Base-by-base conservation (phyloP, 306 rosid species). In the Vigna nakashimae region DNA sequence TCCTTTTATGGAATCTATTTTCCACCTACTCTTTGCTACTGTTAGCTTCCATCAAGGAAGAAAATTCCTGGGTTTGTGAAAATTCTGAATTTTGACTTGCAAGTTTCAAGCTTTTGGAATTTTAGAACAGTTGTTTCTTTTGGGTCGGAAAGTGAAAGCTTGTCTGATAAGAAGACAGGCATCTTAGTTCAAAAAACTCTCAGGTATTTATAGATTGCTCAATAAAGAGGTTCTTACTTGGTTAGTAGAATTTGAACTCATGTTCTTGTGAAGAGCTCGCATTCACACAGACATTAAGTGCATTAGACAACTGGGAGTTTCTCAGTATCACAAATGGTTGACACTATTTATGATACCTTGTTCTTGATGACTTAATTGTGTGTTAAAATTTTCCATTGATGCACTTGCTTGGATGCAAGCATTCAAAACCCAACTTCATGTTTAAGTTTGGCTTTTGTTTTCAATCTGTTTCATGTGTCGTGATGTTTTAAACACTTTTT, bases 1-100 rank as follows among this genome's bases (percentile, higher is more conserved):
- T 55, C 81, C 55, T 71, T 63, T 64, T 62, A 53, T 65, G 71
- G 79, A 59, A 82, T 43, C 18, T 52, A 5, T 83, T 63, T 71
- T 4, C 4, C 40, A 18, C 10, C 51, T 48, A 20, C 26, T 46
- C 20, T 42, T 5, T 12, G 18, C 43, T 18, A 5, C 69, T 55
- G 13, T 28, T 28, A 69, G 15, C 42, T 22, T 13, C 57, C 50
- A 2, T 32, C 32, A 58, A 20, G 14, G n/a, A 30, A 55, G 32
- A 55, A 2, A 50, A 10, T 76, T 75, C 13, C 64, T 26, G 71
- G 82, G 73, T 56, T 70, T 20, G 26, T 69, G 36, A 68, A 60
- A 65, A 42, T 52, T 56, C 59, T 85, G 49, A 63, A 55, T 53
- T 69, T 77, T 69, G 11, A 11, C 24, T 73, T 12, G 30, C 7